Evolutionary conservation across 106 monocot genomes (phyloP), one percentile per base, ranked within the genome.

Genomic region (Dendrobium officinale): DNA sequence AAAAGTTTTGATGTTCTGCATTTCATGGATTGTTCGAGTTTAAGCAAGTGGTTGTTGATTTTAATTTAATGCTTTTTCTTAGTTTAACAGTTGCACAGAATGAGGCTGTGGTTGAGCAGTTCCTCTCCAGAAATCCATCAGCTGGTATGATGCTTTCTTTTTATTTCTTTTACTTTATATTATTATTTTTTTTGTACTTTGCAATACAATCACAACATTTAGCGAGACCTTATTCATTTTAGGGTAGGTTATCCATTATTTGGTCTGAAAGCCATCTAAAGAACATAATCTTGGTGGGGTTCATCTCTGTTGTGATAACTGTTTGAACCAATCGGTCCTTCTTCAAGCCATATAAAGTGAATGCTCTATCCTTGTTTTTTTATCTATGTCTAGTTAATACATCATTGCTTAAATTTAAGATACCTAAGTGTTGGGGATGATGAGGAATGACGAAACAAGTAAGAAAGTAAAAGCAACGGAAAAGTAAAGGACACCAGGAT

Each of bases 31-130:
- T 29, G 70, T 37, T 70, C 10, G 15, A 11, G 15, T 29, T 10
- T 68, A 68, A 1, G 7, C 48, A 79, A 48, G 16, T 0, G 70
- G 43, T 7, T 44, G 18, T 44, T 74, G n/a, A 74, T 42, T 74
- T 74, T 74, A 20, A 74, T 74, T 17, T 42, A 42, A 24, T 72
- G 22, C 10, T 67, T 29, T 83, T 59, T 42, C 77, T 41, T 91
- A 99, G 99, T 81, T 81, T 99, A 84, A 99, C 99, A 22, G 75
- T 90, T 78, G 83, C 91, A 18, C 99, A 99, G 81, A 99, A 99
- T 84, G 95, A 99, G 82, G 87, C 83, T 78, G 93, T 99, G 56
- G 84, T 99, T 70, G 83, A 93, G 83, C 80, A 79, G 33, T 99
- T 99, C 72, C 86, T 99, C 22, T 82, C 83, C 72, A 80, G 31